Conservation (phyloP, 306 rosid species). For the Begonia fuchsioides region DNA sequence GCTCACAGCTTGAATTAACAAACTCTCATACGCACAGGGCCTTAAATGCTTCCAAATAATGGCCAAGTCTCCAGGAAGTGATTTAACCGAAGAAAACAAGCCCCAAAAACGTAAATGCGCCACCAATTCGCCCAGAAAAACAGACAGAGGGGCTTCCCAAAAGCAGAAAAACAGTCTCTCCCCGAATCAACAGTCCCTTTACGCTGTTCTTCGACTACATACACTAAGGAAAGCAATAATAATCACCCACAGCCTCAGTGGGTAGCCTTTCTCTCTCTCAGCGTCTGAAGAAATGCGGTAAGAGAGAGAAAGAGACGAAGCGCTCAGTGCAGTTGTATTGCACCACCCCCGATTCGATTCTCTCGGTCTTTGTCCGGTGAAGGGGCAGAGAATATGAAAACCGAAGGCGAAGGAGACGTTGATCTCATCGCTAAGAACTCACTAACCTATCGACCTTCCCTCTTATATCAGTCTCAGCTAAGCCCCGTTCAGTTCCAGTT, state of each 20-base stretch:
- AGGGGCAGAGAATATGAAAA: slow-evolving; percentile 24
- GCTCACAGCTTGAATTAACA: not conserved
- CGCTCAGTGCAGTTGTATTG: slow-evolving; percentile 21
- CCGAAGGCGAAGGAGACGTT: slow-evolving; percentile 33
- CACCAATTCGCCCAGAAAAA: slow-evolving; percentile 37
- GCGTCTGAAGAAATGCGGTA: slow-evolving; percentile 5
- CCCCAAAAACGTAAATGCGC: slow-evolving; percentile 30
- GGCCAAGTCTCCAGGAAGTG: not conserved
- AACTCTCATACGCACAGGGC: slow-evolving; percentile 7
- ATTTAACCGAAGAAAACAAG: not conserved
- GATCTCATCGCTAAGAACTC: slow-evolving; percentile 30
- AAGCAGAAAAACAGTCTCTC: slow-evolving; percentile 23
- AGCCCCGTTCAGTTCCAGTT: not conserved
- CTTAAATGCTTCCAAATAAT: slow-evolving; percentile 34
- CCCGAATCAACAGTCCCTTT: slow-evolving; percentile 15
- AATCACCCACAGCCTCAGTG: not conserved
- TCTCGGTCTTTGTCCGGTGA: slow-evolving; percentile 17
- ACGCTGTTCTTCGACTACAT: slow-evolving; percentile 15
- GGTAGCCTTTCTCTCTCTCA: slow-evolving; percentile 7
- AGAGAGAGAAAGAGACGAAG: slow-evolving; percentile 9
- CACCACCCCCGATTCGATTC: slow-evolving; percentile 37
- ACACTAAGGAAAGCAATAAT: slow-evolving; percentile 3
- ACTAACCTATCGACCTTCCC: slow-evolving; percentile 7
- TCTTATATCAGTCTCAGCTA: slow-evolving; percentile 14
- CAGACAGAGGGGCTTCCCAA: slow-evolving; percentile 64